A percentile compares a stretch with the other conserved stretches of the same genome.
These are phyloP conservation scores for Salix brachista DNA, from an alignment of 345 rosid species.

Conservation along the genomic window DNA sequence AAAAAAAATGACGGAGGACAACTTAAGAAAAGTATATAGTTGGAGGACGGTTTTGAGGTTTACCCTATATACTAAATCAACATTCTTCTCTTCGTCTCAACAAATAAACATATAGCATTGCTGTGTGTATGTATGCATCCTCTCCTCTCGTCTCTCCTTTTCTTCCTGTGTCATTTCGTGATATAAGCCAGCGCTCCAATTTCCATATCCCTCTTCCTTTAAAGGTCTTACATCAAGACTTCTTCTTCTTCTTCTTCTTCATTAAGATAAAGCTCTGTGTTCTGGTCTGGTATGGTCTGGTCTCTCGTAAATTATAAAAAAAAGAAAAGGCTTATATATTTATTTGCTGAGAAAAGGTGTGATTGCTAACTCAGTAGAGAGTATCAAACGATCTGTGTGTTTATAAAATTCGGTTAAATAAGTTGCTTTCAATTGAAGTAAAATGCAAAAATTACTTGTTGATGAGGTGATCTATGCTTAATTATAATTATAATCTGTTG, in stretches of 20 bases:
- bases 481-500: neutral
- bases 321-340: neutral
- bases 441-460: neutral
- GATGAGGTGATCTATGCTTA: neutral
- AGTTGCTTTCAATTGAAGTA: neutral
- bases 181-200: neutral
- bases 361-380: neutral
- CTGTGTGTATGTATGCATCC: neutral
- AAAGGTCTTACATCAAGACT: neutral
- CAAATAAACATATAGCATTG: neutral
- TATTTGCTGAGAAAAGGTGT: neutral
- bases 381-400: neutral
- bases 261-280: neutral
- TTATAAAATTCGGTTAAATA: neutral
- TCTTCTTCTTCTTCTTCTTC: neutral
- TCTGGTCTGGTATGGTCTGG: neutral
- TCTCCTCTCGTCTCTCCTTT: neutral
- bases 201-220: neutral
- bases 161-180: neutral
- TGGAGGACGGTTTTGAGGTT: neutral
- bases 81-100: neutral
- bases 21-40: neutral
- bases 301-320: neutral
- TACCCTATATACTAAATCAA: neutral
- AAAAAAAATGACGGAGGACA: neutral